A percentile compares a stretch with the other conserved stretches of the same genome.
Conservation (phyloP, 1,139 yeast species). For the Yamadazyma songkhlaensis region DNA sequence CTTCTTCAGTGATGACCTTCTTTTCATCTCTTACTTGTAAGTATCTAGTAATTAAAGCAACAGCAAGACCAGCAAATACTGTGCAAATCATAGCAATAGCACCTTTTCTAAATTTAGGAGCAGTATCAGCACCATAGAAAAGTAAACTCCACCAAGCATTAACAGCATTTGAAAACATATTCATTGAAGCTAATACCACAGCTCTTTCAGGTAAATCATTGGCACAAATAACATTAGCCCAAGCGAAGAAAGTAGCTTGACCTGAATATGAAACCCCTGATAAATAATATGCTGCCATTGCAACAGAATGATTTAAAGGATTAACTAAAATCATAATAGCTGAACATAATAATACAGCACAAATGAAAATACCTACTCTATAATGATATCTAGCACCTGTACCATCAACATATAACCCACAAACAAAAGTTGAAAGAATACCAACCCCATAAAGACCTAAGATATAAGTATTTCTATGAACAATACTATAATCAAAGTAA, state of each 20-base stretch:
- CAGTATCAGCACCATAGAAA: constrained; percentile 49
- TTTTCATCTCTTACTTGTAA: constrained; percentile 36
- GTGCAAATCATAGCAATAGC: constrained; percentile 59
- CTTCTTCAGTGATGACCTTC: constrained; percentile 12
- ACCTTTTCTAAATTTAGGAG: constrained; percentile 50
- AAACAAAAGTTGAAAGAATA: constrained; percentile 41
- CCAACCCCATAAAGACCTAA: constrained; percentile 59
- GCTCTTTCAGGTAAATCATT: constrained; percentile 58
- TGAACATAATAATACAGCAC: constrained; percentile 36
- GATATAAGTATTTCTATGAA: constrained; percentile 52
- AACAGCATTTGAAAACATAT: constrained; percentile 59
- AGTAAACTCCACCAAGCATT: constrained; percentile 64
- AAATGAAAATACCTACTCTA: constrained; percentile 45
- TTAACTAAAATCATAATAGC: constrained; percentile 32
- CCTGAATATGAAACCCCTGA: constrained; percentile 56
- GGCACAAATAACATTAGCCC: constrained; percentile 57
- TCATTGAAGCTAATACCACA: constrained; percentile 58
- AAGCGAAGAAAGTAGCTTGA: constrained; percentile 56
- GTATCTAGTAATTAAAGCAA: constrained; percentile 21
- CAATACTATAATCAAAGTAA: constrained; percentile 40
- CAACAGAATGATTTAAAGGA: constrained; percentile 33
- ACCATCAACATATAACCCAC: constrained; percentile 47
- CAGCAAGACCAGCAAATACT: constrained; percentile 24
- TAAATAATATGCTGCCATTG: constrained; percentile 54
- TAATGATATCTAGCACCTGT: constrained; percentile 51